Conservation (phyloP, 2,329 filamentous ascomycete genomes). For the Hirsutella thompsonii region DNA sequence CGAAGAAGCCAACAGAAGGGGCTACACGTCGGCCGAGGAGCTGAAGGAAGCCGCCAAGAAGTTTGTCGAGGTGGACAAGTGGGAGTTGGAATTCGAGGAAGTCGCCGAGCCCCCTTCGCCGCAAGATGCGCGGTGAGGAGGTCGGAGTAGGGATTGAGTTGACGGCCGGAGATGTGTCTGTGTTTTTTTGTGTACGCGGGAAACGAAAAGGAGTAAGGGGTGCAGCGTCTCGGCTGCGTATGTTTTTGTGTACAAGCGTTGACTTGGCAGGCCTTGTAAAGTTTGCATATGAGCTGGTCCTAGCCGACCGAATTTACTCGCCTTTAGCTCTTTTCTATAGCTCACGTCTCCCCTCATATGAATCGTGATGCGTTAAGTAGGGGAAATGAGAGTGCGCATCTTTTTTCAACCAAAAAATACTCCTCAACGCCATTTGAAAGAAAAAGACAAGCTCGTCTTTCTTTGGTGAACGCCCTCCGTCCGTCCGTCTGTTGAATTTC, state of each 20-base stretch:
- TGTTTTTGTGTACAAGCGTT: background rate
- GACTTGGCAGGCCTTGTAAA: background rate
- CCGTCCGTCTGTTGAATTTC: background rate
- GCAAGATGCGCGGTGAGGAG: constrained; percentile 29
- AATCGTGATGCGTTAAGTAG: background rate
- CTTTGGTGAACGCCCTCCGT: background rate
- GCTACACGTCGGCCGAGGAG: constrained; percentile 31
- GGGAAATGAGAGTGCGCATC: background rate
- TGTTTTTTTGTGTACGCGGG: background rate
- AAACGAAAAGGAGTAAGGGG: constrained; percentile 1
- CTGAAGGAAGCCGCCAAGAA: constrained; percentile 47
- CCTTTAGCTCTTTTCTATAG: too few species aligned
- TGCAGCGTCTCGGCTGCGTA: background rate
- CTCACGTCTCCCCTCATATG: background rate
- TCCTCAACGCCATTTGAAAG: constrained; percentile 1
- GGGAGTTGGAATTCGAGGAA: constrained; percentile 56
- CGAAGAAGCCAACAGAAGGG: constrained; percentile 20
- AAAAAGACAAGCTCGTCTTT: background rate
- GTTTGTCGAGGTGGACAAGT: constrained; percentile 57
- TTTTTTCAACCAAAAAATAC: background rate
- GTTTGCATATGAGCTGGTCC: too few species aligned
- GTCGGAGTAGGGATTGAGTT: background rate
- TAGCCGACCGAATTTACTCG: too few species aligned
- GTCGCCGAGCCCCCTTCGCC: constrained; percentile 43
- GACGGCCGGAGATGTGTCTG: too few species aligned